Evolutionary conservation across 306 rosid species (phyloP).

Genomic region (Trichosanthes truncata): DNA sequence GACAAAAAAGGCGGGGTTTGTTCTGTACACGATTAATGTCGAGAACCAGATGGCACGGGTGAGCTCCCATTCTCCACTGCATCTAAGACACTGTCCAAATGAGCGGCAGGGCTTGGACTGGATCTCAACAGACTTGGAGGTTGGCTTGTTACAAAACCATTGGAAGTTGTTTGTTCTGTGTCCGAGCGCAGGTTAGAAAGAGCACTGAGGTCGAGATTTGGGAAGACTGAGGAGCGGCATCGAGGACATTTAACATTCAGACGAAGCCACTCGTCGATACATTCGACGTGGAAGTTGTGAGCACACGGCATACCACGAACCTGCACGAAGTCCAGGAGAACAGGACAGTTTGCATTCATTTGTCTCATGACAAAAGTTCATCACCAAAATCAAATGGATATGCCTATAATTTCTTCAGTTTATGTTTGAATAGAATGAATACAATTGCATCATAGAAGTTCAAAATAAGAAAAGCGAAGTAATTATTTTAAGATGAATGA

Average conservation of each 20-base stretch:
- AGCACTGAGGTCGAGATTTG: slow-evolving; percentile 98
- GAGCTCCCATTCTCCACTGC: slow-evolving; percentile 46
- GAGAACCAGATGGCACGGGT: slow-evolving; percentile 12
- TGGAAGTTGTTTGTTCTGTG: slow-evolving; percentile 60
- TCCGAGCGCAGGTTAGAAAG: slow-evolving; percentile 78
- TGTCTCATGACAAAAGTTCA: neutral
- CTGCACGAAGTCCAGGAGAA: slow-evolving; percentile 29
- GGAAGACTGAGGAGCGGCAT: slow-evolving; percentile 96
- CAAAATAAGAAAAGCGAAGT: neutral
- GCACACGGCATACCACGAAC: slow-evolving; percentile 98
- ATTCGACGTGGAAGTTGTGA: slow-evolving; percentile 92
- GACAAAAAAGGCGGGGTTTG: slow-evolving; percentile 23
- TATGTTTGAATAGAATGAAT: neutral
- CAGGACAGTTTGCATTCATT: neutral
- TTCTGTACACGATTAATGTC: slow-evolving; percentile 22
- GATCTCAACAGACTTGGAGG: slow-evolving; percentile 66
- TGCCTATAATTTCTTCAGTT: neutral
- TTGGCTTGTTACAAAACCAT: slow-evolving; percentile 56
- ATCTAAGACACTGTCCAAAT: slow-evolving; percentile 32
- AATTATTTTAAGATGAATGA: neutral
- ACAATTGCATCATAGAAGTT: neutral
- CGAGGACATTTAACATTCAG: slow-evolving; percentile 96
- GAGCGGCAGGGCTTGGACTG: slow-evolving; percentile 56
- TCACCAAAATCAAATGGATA: neutral
- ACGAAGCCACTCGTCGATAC: slow-evolving; percentile 98